Percentiles rank a stretch among this genome's conserved stretches.
Conservation (phyloP, 75 land plant species). For the Pinus taeda region DNA sequence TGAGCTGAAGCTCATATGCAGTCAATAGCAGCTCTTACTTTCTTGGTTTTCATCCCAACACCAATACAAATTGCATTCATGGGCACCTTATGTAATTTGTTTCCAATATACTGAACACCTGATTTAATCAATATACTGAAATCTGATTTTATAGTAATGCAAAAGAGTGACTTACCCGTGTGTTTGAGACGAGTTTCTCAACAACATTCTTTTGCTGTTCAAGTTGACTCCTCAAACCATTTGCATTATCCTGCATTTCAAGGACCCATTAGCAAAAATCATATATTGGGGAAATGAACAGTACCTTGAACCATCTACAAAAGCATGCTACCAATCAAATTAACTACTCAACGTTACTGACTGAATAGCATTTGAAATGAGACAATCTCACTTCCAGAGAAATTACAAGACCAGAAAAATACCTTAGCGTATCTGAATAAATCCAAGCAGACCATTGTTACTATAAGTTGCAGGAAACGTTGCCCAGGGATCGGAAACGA, state of each 20-base stretch:
- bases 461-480: no score
- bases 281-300: not conserved
- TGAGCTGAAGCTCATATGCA: not conserved
- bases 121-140: not conserved
- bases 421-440: not conserved
- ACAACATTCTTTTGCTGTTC: constrained; percentile 94
- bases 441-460: not conserved
- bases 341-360: constrained; percentile 2
- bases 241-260: constrained; percentile 87
- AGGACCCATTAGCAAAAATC: not conserved
- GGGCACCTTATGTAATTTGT: not conserved
- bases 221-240: constrained; percentile 76
- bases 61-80: not conserved
- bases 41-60: not conserved
- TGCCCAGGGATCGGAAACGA: no score
- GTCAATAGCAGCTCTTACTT: not conserved
- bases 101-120: not conserved
- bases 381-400: not conserved
- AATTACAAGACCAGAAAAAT: not conserved
- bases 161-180: constrained; percentile 47
- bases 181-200: constrained; percentile 95
- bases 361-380: not conserved
- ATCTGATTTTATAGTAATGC: not conserved
- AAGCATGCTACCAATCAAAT: not conserved
- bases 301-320: not conserved